Conservation (phyloP, 2,329 filamentous ascomycete genomes). For the Fusarium algeriense region DNA sequence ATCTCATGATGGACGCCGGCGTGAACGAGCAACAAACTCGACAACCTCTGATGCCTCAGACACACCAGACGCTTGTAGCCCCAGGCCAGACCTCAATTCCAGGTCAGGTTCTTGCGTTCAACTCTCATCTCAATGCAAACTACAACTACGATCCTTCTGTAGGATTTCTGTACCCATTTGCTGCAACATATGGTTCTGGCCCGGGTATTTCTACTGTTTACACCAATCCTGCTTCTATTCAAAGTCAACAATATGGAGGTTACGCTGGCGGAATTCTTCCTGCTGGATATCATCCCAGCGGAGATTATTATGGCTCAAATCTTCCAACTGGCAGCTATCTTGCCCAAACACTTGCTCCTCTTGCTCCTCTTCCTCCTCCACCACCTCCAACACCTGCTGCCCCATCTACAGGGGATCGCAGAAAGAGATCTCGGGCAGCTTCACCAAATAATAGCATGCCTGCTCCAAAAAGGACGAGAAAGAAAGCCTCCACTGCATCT, state of each 20-base stretch:
- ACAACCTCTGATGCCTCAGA: too few relatives aligned
- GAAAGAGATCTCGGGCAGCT: slow-evolving; percentile 5
- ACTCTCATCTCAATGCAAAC: too few relatives aligned
- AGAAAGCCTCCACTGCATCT: background rate
- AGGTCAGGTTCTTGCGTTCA: too few relatives aligned
- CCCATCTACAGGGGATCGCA: background rate
- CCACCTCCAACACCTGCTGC: background rate
- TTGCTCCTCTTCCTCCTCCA: background rate
- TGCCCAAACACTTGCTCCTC: background rate
- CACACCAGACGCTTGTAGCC: too few relatives aligned
- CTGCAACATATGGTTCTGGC: too few relatives aligned
- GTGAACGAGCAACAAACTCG: too few relatives aligned
- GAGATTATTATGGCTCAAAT: too few relatives aligned
- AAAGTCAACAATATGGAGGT: background rate
- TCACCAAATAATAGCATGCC: background rate
- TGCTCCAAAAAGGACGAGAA: slow-evolving; percentile 7
- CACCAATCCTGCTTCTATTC: background rate
- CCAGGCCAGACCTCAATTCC: too few relatives aligned
- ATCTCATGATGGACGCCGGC: too few relatives aligned
- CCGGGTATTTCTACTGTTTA: background rate
- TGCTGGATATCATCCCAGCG: background rate
- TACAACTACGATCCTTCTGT: too few relatives aligned
- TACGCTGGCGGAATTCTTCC: background rate
- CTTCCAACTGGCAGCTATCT: background rate
- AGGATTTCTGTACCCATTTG: too few relatives aligned